These are phyloP conservation scores for maize (Zea mays) DNA, from an alignment of 176 grass and related monocot species.

Conservation along the genomic window DNA sequence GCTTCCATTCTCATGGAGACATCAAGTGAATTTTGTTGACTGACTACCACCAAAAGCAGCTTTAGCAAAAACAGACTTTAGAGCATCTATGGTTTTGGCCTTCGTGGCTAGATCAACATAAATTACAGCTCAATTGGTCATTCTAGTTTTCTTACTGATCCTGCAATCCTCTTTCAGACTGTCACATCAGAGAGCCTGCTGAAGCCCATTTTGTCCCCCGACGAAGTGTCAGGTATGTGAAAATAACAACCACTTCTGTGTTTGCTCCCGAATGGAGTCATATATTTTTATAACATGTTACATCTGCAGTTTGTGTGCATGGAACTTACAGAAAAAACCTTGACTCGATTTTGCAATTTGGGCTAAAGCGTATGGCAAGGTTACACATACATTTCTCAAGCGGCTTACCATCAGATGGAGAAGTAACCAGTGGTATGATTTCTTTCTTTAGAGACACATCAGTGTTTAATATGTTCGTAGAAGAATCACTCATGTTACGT, in stretches of 20 bases:
- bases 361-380: slow-evolving; percentile 72
- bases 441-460: not conserved
- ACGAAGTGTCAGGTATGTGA: slow-evolving; percentile 64
- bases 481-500: not conserved
- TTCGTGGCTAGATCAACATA: not conserved
- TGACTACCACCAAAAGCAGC: not conserved
- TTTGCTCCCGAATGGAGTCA: slow-evolving; percentile 10
- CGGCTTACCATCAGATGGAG: slow-evolving; percentile 65
- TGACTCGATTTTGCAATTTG: slow-evolving; percentile 71
- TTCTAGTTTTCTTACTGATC: slow-evolving; percentile 13
- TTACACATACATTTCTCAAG: slow-evolving; percentile 92
- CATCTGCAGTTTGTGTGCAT: slow-evolving; percentile 74
- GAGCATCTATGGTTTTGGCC: not conserved
- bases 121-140: not conserved
- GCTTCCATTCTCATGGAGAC: not conserved
- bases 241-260: not conserved
- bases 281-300: slow-evolving; percentile 34
- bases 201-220: slow-evolving; percentile 79
- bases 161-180: slow-evolving; percentile 44
- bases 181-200: slow-evolving; percentile 80
- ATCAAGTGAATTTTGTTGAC: slow-evolving; percentile 6
- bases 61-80: not conserved
- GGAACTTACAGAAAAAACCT: slow-evolving; percentile 80
- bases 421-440: slow-evolving; percentile 75
- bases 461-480: not conserved